Percentiles rank a stretch among this genome's conserved stretches.
Conservation (phyloP, 1,284 basidiomycete genomes). For the Boletus subluridellus region DNA sequence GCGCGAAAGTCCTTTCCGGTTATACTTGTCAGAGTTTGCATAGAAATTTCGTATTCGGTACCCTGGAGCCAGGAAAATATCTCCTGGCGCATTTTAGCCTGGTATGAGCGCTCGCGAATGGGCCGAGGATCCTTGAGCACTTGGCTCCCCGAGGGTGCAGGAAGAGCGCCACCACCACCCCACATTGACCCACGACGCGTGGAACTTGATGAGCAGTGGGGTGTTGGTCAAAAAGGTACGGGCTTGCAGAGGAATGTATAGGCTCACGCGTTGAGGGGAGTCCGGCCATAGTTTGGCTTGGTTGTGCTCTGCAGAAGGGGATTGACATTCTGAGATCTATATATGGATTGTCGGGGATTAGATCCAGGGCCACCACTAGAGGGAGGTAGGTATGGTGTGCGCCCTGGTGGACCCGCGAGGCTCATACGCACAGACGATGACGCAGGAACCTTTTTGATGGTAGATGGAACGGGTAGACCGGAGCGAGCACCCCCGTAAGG, state of each 20-base stretch:
- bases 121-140: conserved; percentile 68
- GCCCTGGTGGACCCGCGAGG: conserved; percentile 60
- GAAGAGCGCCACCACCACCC: conserved; percentile 46
- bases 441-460: conserved; percentile 55
- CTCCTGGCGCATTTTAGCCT: conserved; percentile 71
- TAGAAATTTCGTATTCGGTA: conserved; percentile 61
- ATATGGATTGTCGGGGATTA: conserved; percentile 64
- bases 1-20: conserved; percentile 78
- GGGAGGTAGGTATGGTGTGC: conserved; percentile 50
- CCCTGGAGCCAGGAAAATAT: conserved; percentile 65
- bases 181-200: conserved; percentile 66
- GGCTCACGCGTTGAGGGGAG: conserved; percentile 68
- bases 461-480: conserved; percentile 56
- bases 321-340: conserved; percentile 63
- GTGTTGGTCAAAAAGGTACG: conserved; percentile 5
- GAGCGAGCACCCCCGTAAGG: conserved; percentile 52
- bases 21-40: conserved; percentile 66
- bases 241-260: conserved; percentile 5
- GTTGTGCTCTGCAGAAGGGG: conserved; percentile 65
- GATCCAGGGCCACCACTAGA: conserved; percentile 39
- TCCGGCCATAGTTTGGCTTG: conserved; percentile 66
- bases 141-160: conserved; percentile 49
- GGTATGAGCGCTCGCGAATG: conserved; percentile 67
- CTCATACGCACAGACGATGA: conserved; percentile 55
- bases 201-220: conserved; percentile 40